Evolutionary conservation across 2,329 filamentous ascomycete species (phyloP), one percentile per base, ranked within the genome.

Genomic region (Dactylellina sp.): DNA sequence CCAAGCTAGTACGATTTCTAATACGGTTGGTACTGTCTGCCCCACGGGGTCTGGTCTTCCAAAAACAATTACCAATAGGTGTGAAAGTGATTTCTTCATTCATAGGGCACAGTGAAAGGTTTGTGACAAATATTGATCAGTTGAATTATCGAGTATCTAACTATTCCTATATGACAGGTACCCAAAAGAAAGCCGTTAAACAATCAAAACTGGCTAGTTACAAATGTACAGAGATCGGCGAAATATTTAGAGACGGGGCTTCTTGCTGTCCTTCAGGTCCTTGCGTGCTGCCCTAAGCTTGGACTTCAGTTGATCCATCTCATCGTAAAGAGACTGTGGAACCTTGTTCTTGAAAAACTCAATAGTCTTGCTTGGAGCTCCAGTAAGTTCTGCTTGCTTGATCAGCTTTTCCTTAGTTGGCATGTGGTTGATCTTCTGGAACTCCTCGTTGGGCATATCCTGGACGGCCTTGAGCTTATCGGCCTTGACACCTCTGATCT

Each of bases 251-350:
- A 68, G 57, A 25, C 39, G 53, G 20, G 63, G 63, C 16, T 57
- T 50, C 53, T 60, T 68, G n/a, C 46, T 46, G 5, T 68, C 46
- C 46, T 57, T 37, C 16, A 68, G 63, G 28, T 68, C 53, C 46
- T 60, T 59, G 53, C 53, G 63, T 6, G 63, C 63, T 52, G 20
- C 53, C 16, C 46, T 49, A n/a, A 40, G 39, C 53, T 59, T 68
- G 37, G 53, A 37, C 53, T 68, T 68, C 44, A 68, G 12, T 11
- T 46, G 14, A 20, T 68, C 63, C 24, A 68, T 55, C 20, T 68
- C 63, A 5, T 46, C 20, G 44, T 60, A 68, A 37, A 68, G 16
- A 9, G 63, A 57, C 18, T 68, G 25, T 6, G 53, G 53, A 28
- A 68, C 63, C 20, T 57, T 60, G 24, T 42, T 52, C 42, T 57